A percentile compares a stretch with the other conserved stretches of the same genome.
Evolutionary conservation across 2,329 filamentous ascomycete species (phyloP).

Genomic region (Beauveria sp.): DNA sequence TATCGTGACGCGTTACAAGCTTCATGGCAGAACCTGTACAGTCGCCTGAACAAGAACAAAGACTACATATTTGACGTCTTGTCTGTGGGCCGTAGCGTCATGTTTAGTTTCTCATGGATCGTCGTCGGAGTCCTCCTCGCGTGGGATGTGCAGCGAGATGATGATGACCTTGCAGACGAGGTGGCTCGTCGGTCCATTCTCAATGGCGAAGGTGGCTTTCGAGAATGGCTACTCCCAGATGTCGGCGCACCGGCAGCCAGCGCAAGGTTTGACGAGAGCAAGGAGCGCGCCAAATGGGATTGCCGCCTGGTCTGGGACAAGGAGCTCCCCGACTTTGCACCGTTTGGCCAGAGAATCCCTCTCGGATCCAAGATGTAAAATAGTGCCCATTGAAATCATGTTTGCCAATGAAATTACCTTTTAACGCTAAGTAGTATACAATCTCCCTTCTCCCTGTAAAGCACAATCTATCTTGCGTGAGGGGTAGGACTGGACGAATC

Average conservation of each 20-base stretch:
- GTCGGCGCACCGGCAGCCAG: background rate
- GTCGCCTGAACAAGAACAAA: background rate
- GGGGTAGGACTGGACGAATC: background rate
- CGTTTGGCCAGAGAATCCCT: constrained; percentile 1
- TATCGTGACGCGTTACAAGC: background rate
- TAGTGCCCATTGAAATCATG: background rate
- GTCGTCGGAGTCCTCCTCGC: constrained; percentile 9
- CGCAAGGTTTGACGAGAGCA: constrained; percentile 5
- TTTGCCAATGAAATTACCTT: background rate
- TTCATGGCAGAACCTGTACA: background rate
- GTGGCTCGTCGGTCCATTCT: constrained; percentile 9
- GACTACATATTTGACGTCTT: constrained; percentile 5
- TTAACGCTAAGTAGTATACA: background rate
- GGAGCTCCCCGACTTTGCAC: constrained; percentile 6
- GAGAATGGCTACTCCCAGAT: constrained; percentile 10
- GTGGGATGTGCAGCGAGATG: constrained; percentile 8
- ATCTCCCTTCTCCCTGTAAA: background rate
- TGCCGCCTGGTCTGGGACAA: constrained; percentile 10
- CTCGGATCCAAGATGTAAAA: constrained; percentile 7
- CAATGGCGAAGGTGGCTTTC: constrained; percentile 10
- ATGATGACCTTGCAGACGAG: constrained; percentile 3
- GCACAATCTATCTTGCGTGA: background rate
- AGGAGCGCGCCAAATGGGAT: constrained; percentile 11
- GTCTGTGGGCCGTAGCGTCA: constrained; percentile 9
- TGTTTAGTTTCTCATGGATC: constrained; percentile 13